A percentile compares a stretch with the other conserved stretches of the same genome.
These are phyloP conservation scores for Erodium texanum DNA, from an alignment of 441 rosid genomes.

Conservation along the genomic window DNA sequence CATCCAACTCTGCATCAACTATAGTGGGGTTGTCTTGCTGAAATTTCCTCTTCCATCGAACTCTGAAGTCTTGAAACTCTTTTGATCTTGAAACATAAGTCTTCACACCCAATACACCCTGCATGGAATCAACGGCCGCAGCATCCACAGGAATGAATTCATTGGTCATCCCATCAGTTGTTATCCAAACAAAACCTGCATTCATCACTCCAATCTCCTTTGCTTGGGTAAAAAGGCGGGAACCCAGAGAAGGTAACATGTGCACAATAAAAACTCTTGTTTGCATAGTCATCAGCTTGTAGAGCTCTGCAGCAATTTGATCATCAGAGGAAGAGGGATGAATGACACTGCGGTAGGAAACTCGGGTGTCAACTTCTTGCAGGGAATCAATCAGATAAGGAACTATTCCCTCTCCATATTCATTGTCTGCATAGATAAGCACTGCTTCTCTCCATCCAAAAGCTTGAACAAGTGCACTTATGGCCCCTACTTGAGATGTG, in stretches of 20 bases:
- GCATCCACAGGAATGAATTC: slow-evolving; percentile 9
- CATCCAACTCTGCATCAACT: slow-evolving; percentile 19
- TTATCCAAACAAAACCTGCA: slow-evolving; percentile 51
- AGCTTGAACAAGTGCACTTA: slow-evolving; percentile 32
- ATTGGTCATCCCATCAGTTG: slow-evolving; percentile 35
- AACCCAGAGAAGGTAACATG: slow-evolving; percentile 20
- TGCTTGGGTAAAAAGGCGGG: slow-evolving; percentile 35
- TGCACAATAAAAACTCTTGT: slow-evolving; percentile 58
- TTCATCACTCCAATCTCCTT: slow-evolving; percentile 47
- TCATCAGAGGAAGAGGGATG: slow-evolving; percentile 28
- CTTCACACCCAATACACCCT: slow-evolving; percentile 43
- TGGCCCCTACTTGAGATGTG: slow-evolving; percentile 38
- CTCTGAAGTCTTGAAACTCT: slow-evolving; percentile 21
- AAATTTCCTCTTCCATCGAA: too few relatives aligned
- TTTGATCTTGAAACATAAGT: slow-evolving; percentile 28
- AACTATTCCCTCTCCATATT: slow-evolving; percentile 36
- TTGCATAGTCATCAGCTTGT: slow-evolving; percentile 41
- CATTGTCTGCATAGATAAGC: slow-evolving; percentile 38
- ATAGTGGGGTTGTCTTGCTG: slow-evolving; percentile 19
- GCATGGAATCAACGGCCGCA: slow-evolving; percentile 24
- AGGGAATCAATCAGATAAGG: slow-evolving; percentile 40
- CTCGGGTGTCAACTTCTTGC: slow-evolving; percentile 27
- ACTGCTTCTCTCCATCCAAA: slow-evolving; percentile 56
- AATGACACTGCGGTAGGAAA: slow-evolving; percentile 38
- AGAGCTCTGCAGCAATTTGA: slow-evolving; percentile 38